A percentile compares a stretch with the other conserved stretches of the same genome.
Conservation (phyloP, 768 basidiomycete genomes). For the Clathrus columnatus region DNA sequence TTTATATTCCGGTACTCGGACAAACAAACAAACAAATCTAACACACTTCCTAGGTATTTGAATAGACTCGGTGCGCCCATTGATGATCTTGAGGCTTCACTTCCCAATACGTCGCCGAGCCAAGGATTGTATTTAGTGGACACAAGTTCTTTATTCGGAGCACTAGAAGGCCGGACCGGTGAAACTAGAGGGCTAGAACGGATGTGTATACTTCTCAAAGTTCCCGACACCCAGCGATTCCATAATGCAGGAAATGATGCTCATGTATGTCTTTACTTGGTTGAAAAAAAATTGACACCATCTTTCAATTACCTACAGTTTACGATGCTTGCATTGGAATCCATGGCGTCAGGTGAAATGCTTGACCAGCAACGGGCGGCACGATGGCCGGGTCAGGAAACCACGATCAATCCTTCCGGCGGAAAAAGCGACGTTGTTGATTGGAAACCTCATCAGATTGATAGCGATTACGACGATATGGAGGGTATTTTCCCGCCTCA, state of each 20-base stretch:
- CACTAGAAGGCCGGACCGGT: slow-evolving; percentile 53
- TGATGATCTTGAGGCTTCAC: slow-evolving; percentile 38
- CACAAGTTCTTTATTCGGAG: slow-evolving; percentile 66
- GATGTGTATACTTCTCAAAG: slow-evolving; percentile 53
- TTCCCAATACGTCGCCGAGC: slow-evolving; percentile 48
- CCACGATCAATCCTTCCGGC: background rate
- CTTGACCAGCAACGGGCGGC: slow-evolving; percentile 69
- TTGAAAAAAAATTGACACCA: background rate
- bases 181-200: slow-evolving; percentile 51
- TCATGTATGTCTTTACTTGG: slow-evolving; percentile 38
- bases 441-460: slow-evolving; percentile 10
- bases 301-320: slow-evolving; percentile 38
- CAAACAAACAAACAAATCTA: background rate
- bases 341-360: slow-evolving; percentile 67
- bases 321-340: slow-evolving; percentile 53
- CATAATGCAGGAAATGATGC: slow-evolving; percentile 91
- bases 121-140: slow-evolving; percentile 59
- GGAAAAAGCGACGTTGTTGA: slow-evolving; percentile 9
- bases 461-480: slow-evolving; percentile 13
- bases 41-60: slow-evolving; percentile 40
- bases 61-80: slow-evolving; percentile 48
- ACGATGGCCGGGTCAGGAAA: slow-evolving; percentile 60
- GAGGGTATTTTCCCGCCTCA: slow-evolving; percentile 11
- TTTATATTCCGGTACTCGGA: background rate
- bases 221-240: slow-evolving; percentile 40